These are phyloP conservation scores for Fistulifera pelliculosa DNA, from an alignment of 108 stramenopile genomes.

Conservation along the genomic window DNA sequence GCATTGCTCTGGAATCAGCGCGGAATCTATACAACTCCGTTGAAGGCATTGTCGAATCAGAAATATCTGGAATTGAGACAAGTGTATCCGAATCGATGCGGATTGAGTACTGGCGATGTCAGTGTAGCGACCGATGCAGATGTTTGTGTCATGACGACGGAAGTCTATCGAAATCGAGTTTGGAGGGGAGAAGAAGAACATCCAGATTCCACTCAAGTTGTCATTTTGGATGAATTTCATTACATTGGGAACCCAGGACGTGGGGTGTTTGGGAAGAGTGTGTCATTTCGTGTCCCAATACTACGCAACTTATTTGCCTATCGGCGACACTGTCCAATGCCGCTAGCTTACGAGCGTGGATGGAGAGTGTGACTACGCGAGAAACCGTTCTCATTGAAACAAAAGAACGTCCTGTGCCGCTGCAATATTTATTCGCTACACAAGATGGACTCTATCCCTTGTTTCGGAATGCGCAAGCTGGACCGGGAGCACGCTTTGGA, in stretches of 20 bases:
- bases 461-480: constrained; percentile 71
- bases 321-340: constrained; percentile 87
- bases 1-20: constrained; percentile 65
- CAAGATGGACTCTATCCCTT: constrained; percentile 62
- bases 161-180: constrained; percentile 91
- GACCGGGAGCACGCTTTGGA: constrained; percentile 66
- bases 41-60: constrained; percentile 93
- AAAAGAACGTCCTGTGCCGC: constrained; percentile 86
- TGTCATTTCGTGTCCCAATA: constrained; percentile 74
- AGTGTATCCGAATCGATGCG: constrained; percentile 47
- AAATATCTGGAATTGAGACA: constrained; percentile 66
- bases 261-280: constrained; percentile 95
- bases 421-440: constrained; percentile 79
- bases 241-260: constrained; percentile 91
- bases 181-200: constrained; percentile 32
- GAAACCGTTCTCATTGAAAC: constrained; percentile 71
- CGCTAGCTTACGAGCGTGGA: constrained; percentile 59
- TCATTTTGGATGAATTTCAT: constrained; percentile 95
- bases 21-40: constrained; percentile 88
- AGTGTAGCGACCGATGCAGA: constrained; percentile 76
- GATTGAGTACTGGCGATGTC: constrained; percentile 75
- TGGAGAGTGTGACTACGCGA: constrained; percentile 66
- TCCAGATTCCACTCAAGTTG: constrained; percentile 31
- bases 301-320: constrained; percentile 84
- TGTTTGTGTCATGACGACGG: constrained; percentile 90